These are phyloP conservation scores for Suhomyces ambrosiae DNA, from an alignment of 1,139 yeast species.

Conservation along the genomic window DNA sequence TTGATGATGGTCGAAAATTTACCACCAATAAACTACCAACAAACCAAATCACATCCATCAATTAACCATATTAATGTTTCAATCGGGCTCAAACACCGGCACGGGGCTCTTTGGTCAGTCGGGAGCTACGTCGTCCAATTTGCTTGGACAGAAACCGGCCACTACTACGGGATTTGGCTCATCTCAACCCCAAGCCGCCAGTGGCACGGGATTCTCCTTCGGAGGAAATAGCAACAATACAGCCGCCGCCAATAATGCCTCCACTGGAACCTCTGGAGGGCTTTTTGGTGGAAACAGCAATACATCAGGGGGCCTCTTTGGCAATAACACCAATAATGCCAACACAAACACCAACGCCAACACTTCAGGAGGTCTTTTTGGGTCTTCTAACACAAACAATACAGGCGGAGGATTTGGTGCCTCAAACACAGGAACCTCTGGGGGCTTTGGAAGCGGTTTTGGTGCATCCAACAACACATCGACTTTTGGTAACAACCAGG, in stretches of 20 bases:
- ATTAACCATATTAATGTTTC: slow-evolving; percentile 8
- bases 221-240: slow-evolving; percentile 8
- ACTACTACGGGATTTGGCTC: slow-evolving; percentile 9
- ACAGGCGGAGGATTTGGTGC: slow-evolving; percentile 16
- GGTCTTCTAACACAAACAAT: slow-evolving; percentile 12
- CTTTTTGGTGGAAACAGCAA: slow-evolving; percentile 8
- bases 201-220: slow-evolving; percentile 6
- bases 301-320: slow-evolving; percentile 9
- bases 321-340: slow-evolving; percentile 2
- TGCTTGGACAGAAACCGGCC: slow-evolving; percentile 13
- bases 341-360: slow-evolving; percentile 1
- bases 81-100: slow-evolving; percentile 7
- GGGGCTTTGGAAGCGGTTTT: slow-evolving; percentile 6
- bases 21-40: too few species aligned
- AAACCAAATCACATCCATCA: not conserved
- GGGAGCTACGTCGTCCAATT: slow-evolving; percentile 9
- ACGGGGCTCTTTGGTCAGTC: slow-evolving; percentile 13
- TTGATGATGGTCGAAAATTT: not conserved
- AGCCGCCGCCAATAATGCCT: slow-evolving; percentile 1
- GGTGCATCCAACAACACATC: slow-evolving; percentile 4
- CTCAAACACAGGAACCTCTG: slow-evolving; percentile 7
- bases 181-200: slow-evolving; percentile 2
- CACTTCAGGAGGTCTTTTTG: slow-evolving; percentile 18
- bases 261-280: slow-evolving; percentile 2
- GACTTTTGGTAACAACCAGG: slow-evolving; percentile 1